These are phyloP conservation scores for Pseudocercospora macadamiae DNA, from an alignment of 2,329 filamentous ascomycete genomes.

Conservation along the genomic window DNA sequence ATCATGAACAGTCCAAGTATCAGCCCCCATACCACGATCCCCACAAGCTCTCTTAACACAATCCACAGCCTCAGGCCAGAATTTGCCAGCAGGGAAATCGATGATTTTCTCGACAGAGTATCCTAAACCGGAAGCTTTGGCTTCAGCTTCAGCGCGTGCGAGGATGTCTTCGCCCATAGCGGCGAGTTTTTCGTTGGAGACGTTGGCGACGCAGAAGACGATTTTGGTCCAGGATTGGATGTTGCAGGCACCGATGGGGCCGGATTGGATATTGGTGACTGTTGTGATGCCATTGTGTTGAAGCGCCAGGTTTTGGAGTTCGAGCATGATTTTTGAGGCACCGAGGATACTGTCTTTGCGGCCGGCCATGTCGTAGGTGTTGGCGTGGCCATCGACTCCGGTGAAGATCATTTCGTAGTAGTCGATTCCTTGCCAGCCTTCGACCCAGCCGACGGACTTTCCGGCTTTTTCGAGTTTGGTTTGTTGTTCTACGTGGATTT, in stretches of 20 bases:
- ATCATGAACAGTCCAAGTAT: constrained; percentile 35
- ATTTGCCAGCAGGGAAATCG: constrained; percentile 18
- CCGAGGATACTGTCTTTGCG: constrained; percentile 33
- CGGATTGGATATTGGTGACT: constrained; percentile 33
- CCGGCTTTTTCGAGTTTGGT: constrained; percentile 26
- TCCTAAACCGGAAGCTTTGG: constrained; percentile 1
- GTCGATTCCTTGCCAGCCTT: constrained; percentile 34
- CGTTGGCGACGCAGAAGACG: constrained; percentile 36
- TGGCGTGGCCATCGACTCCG: constrained; percentile 36
- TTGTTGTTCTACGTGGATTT: constrained; percentile 34
- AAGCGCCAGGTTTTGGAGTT: constrained; percentile 28
- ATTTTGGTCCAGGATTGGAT: constrained; percentile 35
- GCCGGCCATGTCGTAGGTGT: constrained; percentile 35
- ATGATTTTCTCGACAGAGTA: constrained; percentile 6
- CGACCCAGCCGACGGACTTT: constrained; percentile 30
- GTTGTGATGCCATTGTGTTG: constrained; percentile 31
- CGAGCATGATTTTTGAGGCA: constrained; percentile 31
- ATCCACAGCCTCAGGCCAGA: constrained; percentile 25
- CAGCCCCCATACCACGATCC: constrained; percentile 29
- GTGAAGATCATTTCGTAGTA: constrained; percentile 20
- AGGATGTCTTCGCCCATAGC: constrained; percentile 32
- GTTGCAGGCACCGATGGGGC: constrained; percentile 32
- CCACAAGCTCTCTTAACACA: constrained; percentile 34
- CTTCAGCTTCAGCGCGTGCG: constrained; percentile 12
- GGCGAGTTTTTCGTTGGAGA: constrained; percentile 24